These are phyloP conservation scores for Aegilops sharonensis DNA, from an alignment of 176 grass and related monocot species.

Conservation along the genomic window DNA sequence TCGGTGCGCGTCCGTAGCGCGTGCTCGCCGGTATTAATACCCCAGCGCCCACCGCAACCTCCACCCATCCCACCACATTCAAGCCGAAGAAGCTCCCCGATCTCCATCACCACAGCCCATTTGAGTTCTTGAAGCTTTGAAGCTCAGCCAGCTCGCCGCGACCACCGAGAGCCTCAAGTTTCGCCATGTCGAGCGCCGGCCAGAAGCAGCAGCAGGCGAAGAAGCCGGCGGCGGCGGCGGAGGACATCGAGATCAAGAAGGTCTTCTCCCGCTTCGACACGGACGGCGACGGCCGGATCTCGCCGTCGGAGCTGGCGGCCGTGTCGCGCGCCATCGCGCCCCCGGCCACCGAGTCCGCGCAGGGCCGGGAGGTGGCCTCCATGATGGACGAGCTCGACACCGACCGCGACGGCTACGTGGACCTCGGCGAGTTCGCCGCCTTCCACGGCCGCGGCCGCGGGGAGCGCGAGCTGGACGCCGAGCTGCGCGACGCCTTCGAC, in stretches of 20 bases:
- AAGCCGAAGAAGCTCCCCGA: rapidly evolving
- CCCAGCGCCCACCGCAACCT: neutral
- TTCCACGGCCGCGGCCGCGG: conserved; percentile 44
- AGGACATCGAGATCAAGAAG: conserved; percentile 52
- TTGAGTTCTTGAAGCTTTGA: neutral
- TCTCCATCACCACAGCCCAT: neutral
- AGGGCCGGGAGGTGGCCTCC: conserved; percentile 31
- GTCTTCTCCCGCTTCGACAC: conserved; percentile 79
- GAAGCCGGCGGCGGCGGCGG: neutral
- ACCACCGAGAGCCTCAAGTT: no score
- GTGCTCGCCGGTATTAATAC: conserved; percentile 19
- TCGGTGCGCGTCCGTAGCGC: conserved; percentile 28
- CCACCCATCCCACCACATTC: neutral
- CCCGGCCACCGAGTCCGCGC: conserved; percentile 27
- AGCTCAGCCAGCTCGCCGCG: neutral
- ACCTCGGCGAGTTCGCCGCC: conserved; percentile 66
- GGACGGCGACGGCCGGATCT: conserved; percentile 89
- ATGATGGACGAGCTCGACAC: conserved; percentile 92
- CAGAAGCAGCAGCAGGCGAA: neutral
- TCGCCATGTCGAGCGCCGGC: conserved; percentile 30
- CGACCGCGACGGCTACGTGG: conserved; percentile 71
- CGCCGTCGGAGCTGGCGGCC: conserved; percentile 46
- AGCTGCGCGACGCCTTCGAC: conserved; percentile 69
- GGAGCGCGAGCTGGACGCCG: conserved; percentile 35
- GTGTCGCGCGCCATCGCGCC: conserved; percentile 53